Evolutionary conservation across 257 asterid genomes (phyloP).

Genomic region (Buddleja alternifolia): DNA sequence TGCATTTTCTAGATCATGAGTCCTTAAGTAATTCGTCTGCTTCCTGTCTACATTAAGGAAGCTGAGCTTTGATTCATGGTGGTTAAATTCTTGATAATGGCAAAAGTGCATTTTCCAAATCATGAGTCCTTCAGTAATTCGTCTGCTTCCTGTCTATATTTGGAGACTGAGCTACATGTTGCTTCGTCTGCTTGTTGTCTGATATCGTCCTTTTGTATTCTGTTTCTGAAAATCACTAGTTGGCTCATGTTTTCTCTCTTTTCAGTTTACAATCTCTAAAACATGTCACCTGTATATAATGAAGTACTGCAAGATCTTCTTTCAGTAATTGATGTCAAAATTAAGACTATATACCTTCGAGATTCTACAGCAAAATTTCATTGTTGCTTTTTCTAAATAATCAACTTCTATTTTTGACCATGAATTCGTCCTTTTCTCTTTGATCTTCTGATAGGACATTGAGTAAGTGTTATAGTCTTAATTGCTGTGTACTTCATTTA

Average conservation of each 20-base stretch:
- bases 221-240: conserved; percentile 10
- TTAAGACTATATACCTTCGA: conserved; percentile 13
- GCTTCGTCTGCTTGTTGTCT: conserved; percentile 30
- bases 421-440: conserved; percentile 22
- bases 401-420: conserved; percentile 30
- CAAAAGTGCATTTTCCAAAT: conserved; percentile 22
- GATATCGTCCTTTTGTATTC: conserved; percentile 34
- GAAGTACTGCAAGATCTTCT: conserved; percentile 13
- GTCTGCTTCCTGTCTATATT: conserved; percentile 34
- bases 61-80: not conserved
- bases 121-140: conserved; percentile 11
- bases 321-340: conserved; percentile 10
- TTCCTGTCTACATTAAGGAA: conserved; percentile 20
- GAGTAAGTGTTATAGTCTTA: no score
- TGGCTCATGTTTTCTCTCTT: conserved; percentile 14
- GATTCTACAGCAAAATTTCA: conserved; percentile 18
- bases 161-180: conserved; percentile 27
- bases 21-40: conserved; percentile 26
- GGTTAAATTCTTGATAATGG: conserved; percentile 7
- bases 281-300: conserved; percentile 24
- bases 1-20: conserved; percentile 23
- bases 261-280: not conserved
- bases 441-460: not conserved
- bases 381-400: conserved; percentile 14
- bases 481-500: not conserved